These are phyloP conservation scores for Pseudoneurospora amorphoporcata DNA, from an alignment of 495 filamentous ascomycete species.

Conservation along the genomic window DNA sequence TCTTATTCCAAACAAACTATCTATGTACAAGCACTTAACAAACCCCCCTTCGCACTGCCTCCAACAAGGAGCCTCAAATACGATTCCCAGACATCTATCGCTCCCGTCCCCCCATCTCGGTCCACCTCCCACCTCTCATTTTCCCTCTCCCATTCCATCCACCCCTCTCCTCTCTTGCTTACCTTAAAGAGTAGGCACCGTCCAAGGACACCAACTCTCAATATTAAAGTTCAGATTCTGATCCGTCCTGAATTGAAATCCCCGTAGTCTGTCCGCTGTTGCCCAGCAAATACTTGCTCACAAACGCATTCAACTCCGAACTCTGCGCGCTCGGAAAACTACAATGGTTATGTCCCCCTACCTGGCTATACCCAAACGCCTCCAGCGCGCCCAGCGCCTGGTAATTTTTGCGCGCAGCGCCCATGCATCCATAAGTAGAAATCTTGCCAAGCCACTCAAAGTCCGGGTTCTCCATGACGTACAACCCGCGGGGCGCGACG, in stretches of 20 bases:
- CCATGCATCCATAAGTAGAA: constrained; percentile 45
- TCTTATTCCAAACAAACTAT: too few species aligned
- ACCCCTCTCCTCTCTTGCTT: too few species aligned
- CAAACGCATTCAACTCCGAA: constrained; percentile 41
- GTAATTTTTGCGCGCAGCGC: constrained; percentile 38
- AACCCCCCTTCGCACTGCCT: too few species aligned
- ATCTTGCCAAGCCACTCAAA: constrained; percentile 46
- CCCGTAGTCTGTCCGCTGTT: not conserved
- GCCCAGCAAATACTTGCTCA: constrained; percentile 42
- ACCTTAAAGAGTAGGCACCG: constrained; percentile 6
- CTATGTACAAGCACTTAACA: too few species aligned
- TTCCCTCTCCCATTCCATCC: too few species aligned
- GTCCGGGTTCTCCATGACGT: constrained; percentile 40
- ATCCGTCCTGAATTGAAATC: constrained; percentile 12
- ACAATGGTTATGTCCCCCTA: constrained; percentile 45
- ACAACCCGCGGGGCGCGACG: constrained; percentile 35
- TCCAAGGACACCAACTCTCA: constrained; percentile 17
- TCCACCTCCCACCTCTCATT: too few species aligned
- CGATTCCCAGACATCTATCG: too few species aligned
- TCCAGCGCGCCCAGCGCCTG: constrained; percentile 36
- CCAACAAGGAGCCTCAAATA: too few species aligned
- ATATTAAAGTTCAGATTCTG: constrained; percentile 13
- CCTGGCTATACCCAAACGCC: constrained; percentile 42
- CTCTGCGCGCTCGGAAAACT: constrained; percentile 37
- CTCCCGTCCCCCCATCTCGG: too few species aligned